Evolutionary conservation across 139 green algal genomes (phyloP).

Genomic region (Ettlia oleoabundans): DNA sequence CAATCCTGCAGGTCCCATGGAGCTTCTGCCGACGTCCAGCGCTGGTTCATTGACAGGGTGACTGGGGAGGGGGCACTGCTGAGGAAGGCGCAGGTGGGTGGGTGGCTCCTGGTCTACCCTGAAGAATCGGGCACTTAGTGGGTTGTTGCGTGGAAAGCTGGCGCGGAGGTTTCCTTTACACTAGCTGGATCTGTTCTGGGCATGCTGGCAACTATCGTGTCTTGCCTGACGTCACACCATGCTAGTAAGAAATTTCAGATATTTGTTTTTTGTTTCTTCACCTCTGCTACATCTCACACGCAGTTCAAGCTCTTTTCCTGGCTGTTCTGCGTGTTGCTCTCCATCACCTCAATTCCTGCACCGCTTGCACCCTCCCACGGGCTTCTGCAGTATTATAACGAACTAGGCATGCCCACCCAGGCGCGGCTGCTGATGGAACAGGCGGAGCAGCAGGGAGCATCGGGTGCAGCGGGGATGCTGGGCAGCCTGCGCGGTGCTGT

Average conservation of each 20-base stretch:
- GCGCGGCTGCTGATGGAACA: constrained; percentile 34
- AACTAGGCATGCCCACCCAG: constrained; percentile 40
- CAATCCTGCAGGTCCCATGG: constrained; percentile 35
- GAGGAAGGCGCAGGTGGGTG: constrained; percentile 31
- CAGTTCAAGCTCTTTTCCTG: too few species aligned
- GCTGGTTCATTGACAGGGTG: constrained; percentile 39
- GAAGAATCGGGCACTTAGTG: not conserved
- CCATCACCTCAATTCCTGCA: not conserved
- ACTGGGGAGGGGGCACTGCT: constrained; percentile 7
- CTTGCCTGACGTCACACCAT: too few species aligned
- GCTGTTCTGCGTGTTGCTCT: too few species aligned
- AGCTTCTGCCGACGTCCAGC: constrained; percentile 28
- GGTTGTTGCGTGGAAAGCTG: not conserved
- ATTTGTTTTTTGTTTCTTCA: too few species aligned
- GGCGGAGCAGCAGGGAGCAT: constrained; percentile 28
- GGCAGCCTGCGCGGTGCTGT: constrained; percentile 38
- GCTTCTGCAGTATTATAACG: constrained; percentile 18
- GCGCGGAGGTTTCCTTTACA: too few species aligned
- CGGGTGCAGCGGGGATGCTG: constrained; percentile 15
- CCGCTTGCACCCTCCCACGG: not conserved
- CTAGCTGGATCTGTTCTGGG: too few species aligned
- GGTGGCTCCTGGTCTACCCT: not conserved
- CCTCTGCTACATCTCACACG: too few species aligned
- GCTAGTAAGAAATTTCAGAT: too few species aligned
- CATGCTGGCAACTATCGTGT: too few species aligned